Base-by-base conservation (phyloP, 495 filamentous ascomycete genomes). In the Daldinia caldariorum region DNA sequence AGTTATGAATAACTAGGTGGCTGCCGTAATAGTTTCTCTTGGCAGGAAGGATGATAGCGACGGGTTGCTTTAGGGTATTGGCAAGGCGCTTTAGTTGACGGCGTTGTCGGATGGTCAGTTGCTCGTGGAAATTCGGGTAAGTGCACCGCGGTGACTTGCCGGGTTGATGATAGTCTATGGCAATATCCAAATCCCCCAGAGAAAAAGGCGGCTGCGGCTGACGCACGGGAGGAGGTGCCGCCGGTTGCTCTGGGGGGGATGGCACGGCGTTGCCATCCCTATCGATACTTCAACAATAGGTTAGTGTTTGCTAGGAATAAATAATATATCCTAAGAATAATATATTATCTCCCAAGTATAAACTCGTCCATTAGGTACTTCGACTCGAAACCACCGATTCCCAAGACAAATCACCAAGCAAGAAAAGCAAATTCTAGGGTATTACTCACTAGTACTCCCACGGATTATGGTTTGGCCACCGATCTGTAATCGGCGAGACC, bases 391-490 rank as follows among this genome's bases (percentile, higher is more conserved):
- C 26, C 3, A 26, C 26, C 26, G 26, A 26, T 3, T 3, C 26
- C 26, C 26, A 26, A 26, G 26, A 18, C 39, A 43, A 14, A 6
- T 43, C 39, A 43, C 12, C n/a, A 18, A 43, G 16, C 1, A 1
- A 43, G 12, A 18, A 53, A 31, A 8, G 12, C 4, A 53, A 53
- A 31, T 26, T 3, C 3, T 10, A 31, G 4, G n/a, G n/a, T 14
- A 14, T 32, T 53, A 53, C 49, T 53, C 32, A 53, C 49, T 53
- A 53, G 49, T 53, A 53, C 8, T 53, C 22, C 12, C 1, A 7
- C 1, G 10, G 49, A 20, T 53, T 53, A 6, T 16, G 14, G 49
- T 53, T 16, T 8, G 49, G 13, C 49, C 49, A 53, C 9, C 49
- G 49, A 1, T 53, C 49, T 31, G 49, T 53, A 12, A 4, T 8